Evolutionary conservation across 345 rosid species (phyloP).

Genomic region (Aquilaria sinensis): DNA sequence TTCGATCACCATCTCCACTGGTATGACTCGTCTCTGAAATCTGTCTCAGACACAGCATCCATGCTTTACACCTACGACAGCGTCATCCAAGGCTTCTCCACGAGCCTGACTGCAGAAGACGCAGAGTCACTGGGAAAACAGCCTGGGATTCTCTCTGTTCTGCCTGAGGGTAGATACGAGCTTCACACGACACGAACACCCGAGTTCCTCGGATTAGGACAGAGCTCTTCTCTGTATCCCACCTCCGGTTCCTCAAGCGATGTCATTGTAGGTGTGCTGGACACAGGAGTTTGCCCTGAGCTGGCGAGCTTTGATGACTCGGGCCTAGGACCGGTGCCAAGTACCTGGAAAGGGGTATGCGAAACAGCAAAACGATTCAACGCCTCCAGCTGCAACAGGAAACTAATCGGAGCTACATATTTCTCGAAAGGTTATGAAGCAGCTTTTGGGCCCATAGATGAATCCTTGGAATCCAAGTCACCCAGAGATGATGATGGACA

Average conservation of each 20-base stretch:
- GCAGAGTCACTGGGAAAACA: constrained; percentile 33
- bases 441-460: constrained; percentile 40
- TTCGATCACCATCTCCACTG: constrained; percentile 39
- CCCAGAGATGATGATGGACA: constrained; percentile 68
- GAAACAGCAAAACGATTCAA: constrained; percentile 35
- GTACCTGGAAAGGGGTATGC: constrained; percentile 54
- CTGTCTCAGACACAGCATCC: constrained; percentile 39
- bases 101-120: constrained; percentile 38
- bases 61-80: constrained; percentile 51
- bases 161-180: constrained; percentile 46
- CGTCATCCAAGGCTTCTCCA: constrained; percentile 66
- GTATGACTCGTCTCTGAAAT: constrained; percentile 42
- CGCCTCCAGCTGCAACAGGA: constrained; percentile 45
- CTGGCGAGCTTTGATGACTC: constrained; percentile 47
- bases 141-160: constrained; percentile 45
- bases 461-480: constrained; percentile 46
- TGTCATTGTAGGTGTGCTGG: constrained; percentile 53
- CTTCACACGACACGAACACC: constrained; percentile 73
- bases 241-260: constrained; percentile 37
- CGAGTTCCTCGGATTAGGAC: constrained; percentile 55
- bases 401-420: constrained; percentile 54
- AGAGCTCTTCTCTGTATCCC: constrained; percentile 26
- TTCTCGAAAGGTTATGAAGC: constrained; percentile 54
- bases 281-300: constrained; percentile 72
- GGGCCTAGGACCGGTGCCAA: constrained; percentile 48